A percentile compares a stretch with the other conserved stretches of the same genome.
Conservation (phyloP, 768 basidiomycete species). For the Suillus alpinus region DNA sequence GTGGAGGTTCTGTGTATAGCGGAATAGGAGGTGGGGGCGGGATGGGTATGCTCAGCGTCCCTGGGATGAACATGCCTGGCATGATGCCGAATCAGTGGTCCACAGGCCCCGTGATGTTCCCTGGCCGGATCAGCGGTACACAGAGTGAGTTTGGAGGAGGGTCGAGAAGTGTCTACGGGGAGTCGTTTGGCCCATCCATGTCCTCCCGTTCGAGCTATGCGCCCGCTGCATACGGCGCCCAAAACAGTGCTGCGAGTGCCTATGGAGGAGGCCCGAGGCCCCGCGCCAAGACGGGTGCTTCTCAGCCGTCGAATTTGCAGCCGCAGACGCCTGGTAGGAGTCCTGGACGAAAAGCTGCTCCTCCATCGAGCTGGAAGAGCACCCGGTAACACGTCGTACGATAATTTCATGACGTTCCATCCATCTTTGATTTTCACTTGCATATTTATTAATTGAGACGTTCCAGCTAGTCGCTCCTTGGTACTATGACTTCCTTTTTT, state of each 20-base stretch:
- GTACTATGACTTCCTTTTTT: neutral
- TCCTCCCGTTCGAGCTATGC: conserved; percentile 14
- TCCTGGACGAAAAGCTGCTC: conserved; percentile 35
- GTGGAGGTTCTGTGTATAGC: conserved; percentile 47
- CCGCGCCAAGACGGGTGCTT: conserved; percentile 32
- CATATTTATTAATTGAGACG: conserved; percentile 1
- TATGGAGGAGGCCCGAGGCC: conserved; percentile 24
- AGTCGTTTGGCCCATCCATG: conserved; percentile 46
- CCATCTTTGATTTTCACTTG: neutral
- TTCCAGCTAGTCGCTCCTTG: neutral
- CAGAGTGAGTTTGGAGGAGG: conserved; percentile 66
- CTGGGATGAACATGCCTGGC: conserved; percentile 35
- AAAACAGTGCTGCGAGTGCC: conserved; percentile 16
- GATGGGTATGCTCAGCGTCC: conserved; percentile 42
- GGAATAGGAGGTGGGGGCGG: conserved; percentile 33
- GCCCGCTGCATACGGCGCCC: conserved; percentile 4
- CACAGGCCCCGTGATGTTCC: conserved; percentile 49
- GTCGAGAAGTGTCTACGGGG: conserved; percentile 71
- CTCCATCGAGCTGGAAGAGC: conserved; percentile 64
- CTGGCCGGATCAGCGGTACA: conserved; percentile 44
- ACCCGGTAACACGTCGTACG: conserved; percentile 12
- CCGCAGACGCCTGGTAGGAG: conserved; percentile 15
- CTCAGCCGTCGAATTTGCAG: conserved; percentile 19
- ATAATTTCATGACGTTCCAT: neutral
- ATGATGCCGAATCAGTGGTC: conserved; percentile 39